Evolutionary conservation across 495 filamentous ascomycete species (phyloP).

Genomic region (Thermochaetoides thermophila): DNA sequence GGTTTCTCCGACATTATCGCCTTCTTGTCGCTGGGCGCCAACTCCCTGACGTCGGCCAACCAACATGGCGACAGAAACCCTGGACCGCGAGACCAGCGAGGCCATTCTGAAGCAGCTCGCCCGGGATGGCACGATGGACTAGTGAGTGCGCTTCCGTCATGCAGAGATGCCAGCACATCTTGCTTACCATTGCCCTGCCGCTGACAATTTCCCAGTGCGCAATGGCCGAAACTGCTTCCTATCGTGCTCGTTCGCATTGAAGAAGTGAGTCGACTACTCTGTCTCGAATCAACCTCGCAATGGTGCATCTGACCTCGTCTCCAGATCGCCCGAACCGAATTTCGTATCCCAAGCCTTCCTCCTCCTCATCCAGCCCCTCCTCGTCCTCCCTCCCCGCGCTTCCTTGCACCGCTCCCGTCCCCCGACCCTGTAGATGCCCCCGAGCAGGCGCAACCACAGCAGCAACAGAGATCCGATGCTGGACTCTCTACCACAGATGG

Average conservation of each 20-base stretch:
- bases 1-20: too few species aligned
- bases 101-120: constrained; percentile 48
- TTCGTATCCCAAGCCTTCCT: constrained; percentile 29
- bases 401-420: constrained; percentile 30
- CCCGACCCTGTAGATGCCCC: constrained; percentile 34
- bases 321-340: constrained; percentile 28
- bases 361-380: constrained; percentile 16
- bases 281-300: too few species aligned
- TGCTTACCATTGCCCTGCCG: constrained; percentile 5
- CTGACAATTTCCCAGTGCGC: constrained; percentile 15
- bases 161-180: not conserved
- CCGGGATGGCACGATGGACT: constrained; percentile 51
- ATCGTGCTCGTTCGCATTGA: constrained; percentile 26
- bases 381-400: constrained; percentile 24
- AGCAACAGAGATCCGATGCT: too few species aligned
- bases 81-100: constrained; percentile 42
- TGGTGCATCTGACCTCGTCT: too few species aligned
- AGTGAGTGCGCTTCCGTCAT: constrained; percentile 33
- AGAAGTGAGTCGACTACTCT: constrained; percentile 23
- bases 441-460: constrained; percentile 21
- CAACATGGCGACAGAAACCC: constrained; percentile 19
- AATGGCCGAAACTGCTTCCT: constrained; percentile 25
- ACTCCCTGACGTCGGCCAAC: constrained; percentile 2
- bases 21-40: too few species aligned
- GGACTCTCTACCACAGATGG: too few species aligned